These are phyloP conservation scores for Pestalotiopsis sp. DNA, from an alignment of 2,329 filamentous ascomycete genomes.

Conservation along the genomic window DNA sequence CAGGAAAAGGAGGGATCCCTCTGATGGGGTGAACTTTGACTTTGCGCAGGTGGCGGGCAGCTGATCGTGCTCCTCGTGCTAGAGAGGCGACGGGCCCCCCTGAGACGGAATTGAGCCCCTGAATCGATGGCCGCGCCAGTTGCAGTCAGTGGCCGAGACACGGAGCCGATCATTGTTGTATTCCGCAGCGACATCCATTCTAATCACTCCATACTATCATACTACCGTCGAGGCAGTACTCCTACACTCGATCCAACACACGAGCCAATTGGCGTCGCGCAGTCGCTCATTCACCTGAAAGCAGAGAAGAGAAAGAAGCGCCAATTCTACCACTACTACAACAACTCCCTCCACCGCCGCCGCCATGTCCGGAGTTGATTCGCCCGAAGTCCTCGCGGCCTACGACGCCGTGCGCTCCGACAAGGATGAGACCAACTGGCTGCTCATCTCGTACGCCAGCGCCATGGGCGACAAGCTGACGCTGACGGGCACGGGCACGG, in stretches of 20 bases:
- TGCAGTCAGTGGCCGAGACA: not conserved
- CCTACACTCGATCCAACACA: not conserved
- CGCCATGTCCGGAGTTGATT: constrained; percentile 56
- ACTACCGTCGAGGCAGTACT: not conserved
- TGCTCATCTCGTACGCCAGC: constrained; percentile 62
- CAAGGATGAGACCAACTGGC: constrained; percentile 66
- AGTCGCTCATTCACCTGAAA: not conserved
- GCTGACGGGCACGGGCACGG: constrained; percentile 58
- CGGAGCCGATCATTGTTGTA: not conserved
- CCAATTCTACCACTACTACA: not conserved
- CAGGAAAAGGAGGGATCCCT: not conserved
- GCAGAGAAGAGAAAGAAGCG: not conserved
- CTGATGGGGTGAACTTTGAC: not conserved
- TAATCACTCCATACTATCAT: not conserved
- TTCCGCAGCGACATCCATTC: not conserved
- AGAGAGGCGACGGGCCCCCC: not conserved
- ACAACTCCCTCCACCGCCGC: not conserved
- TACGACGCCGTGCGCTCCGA: constrained; percentile 69
- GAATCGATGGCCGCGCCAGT: not conserved
- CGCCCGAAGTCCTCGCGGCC: constrained; percentile 60
- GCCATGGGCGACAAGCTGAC: constrained; percentile 55
- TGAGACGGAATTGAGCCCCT: not conserved
- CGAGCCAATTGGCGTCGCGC: constrained; percentile 2
- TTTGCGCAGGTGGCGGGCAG: not conserved
- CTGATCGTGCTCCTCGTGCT: not conserved